Evolutionary conservation across 75 land plant genomes (phyloP), one percentile per base, ranked within the genome.

Genomic region (Isoetes taiwanensis): DNA sequence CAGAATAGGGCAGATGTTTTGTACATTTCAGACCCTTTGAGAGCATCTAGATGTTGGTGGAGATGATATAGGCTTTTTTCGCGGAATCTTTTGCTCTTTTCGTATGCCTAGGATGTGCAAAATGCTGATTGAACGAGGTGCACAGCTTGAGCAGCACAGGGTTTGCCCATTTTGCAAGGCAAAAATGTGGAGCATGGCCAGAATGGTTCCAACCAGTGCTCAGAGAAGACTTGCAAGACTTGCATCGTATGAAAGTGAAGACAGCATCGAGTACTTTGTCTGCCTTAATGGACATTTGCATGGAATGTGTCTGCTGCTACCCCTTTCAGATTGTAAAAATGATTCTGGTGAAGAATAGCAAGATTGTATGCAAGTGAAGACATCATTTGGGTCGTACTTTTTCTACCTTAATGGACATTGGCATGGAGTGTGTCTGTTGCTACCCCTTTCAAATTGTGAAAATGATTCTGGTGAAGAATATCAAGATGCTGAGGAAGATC

Each of bases 241-340:
- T n/a, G n/a, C n/a, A n/a, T n/a, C n/a, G n/a, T n/a, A n/a, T n/a
- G 78, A 89, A 17, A 79, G 79, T 68, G 81, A 83, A 25, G 94
- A 81, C 41, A 69, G 76, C 41, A 58, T 81, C 23, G 98, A 93
- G 67, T 93, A 88, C 60, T 81, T 77, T 73, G 89, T 93, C 11
- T 93, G 98, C 63, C 75, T 87, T 24, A 84, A 88, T 64, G 93
- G 97, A 9, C 97, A 86, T 61, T 58, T 91, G 67, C 79, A 80
- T 56, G 97, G 97, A 21, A 64, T 72, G 30, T 90, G 90, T 55
- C 70, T 84, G 19, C 82, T 93, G 17, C 42, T 88, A 16, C 89
- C 90, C n/a, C 79, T 90, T 24, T 83, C 97, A 6, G 95, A 87
- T 54, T 81, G 86, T 11, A 83, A 83, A 34, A 85, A 77, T 28